phyloP scores from a whole-genome alignment of 495 filamentous ascomycete species.

The Aspergillus affinis region DNA sequence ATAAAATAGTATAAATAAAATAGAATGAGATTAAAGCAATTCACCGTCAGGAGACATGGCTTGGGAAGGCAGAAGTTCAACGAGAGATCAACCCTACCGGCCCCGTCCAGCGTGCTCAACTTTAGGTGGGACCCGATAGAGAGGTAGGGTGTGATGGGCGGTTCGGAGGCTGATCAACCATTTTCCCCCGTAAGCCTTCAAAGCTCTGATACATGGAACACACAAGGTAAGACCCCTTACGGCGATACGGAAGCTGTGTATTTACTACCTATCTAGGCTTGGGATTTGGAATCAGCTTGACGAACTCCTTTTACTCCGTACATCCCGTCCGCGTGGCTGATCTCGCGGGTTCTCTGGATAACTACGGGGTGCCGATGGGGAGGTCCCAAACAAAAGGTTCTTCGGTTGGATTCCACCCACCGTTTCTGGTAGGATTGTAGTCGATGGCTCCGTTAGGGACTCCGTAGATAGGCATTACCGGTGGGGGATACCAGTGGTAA shows the following conservation, averaged over 20 bases:
- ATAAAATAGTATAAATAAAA: neutral
- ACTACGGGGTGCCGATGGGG: too few species aligned
- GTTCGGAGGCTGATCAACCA: slow-evolving; percentile 1
- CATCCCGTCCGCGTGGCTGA: neutral
- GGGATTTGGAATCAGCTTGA: neutral
- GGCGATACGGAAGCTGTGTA: too few species aligned
- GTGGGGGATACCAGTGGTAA: neutral
- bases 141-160: neutral
- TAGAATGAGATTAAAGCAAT: neutral
- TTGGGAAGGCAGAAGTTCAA: neutral
- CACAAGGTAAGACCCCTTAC: too few species aligned
- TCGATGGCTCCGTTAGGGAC: neutral
- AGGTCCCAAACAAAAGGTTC: slow-evolving; percentile 13
- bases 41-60: neutral
- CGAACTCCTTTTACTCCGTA: neutral
- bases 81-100: neutral
- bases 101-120: neutral
- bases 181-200: neutral
- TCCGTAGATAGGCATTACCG: neutral
- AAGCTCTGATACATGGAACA: neutral
- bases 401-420: slow-evolving; percentile 1
- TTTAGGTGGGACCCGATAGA: neutral
- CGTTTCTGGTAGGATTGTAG: neutral
- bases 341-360: too few species aligned
- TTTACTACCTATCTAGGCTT: neutral